phyloP scores from a whole-genome alignment of 768 basidiomycete genomes.

The Lyophyllum shimeji region DNA sequence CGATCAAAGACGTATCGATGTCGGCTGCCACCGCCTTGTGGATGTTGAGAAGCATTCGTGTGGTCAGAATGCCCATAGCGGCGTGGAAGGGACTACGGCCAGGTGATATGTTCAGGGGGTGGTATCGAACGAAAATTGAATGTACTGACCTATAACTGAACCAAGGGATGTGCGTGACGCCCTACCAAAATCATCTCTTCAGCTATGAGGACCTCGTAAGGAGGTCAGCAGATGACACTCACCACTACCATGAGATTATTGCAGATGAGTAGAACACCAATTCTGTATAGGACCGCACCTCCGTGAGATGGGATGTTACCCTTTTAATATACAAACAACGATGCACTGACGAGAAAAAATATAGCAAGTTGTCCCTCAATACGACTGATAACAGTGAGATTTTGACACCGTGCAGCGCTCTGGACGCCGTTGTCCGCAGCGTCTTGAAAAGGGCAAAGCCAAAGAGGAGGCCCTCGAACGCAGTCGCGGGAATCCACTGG shows the following conservation, averaged over 20 bases:
- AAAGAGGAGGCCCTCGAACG: conserved; percentile 42
- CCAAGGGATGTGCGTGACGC: conserved; percentile 46
- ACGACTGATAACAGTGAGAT: conserved; percentile 33
- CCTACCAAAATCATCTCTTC: conserved; percentile 20
- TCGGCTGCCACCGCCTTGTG: conserved; percentile 30
- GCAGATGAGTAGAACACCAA: conserved; percentile 38
- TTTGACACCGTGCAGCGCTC: conserved; percentile 22
- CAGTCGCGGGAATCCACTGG: conserved; percentile 16
- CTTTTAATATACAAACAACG: neutral
- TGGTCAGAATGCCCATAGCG: conserved; percentile 44
- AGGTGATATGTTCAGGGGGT: neutral
- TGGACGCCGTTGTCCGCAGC: conserved; percentile 21
- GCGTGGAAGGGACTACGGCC: conserved; percentile 43
- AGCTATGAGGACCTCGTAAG: neutral
- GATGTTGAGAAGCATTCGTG: conserved; percentile 45
- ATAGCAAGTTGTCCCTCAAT: conserved; percentile 43
- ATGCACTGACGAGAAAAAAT: conserved; percentile 39
- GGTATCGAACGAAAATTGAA: neutral
- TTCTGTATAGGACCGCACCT: conserved; percentile 21
- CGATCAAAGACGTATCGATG: neutral
- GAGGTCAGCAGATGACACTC: neutral
- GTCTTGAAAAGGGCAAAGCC: conserved; percentile 38
- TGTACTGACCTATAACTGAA: conserved; percentile 43
- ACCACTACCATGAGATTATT: conserved; percentile 49
- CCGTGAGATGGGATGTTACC: neutral